These are phyloP conservation scores for Pythium aristosporum DNA, from an alignment of 352 stramenopile genomes.

Conservation along the genomic window DNA sequence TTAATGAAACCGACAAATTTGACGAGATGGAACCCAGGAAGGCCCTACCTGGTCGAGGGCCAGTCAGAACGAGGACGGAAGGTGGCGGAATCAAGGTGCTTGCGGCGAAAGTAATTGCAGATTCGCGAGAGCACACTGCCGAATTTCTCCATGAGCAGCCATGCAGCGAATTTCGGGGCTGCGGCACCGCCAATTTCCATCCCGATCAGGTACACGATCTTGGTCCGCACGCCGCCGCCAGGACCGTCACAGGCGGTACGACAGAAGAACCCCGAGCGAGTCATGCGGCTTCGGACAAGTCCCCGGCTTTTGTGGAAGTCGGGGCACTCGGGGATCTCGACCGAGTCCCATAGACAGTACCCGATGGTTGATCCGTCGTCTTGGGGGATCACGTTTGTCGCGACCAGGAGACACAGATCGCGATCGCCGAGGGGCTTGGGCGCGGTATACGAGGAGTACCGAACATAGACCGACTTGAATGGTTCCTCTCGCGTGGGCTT, in stretches of 20 bases:
- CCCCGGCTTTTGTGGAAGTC: slow-evolving; percentile 22
- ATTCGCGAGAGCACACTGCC: slow-evolving; percentile 41
- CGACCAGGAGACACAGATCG: slow-evolving; percentile 47
- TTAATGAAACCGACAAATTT: not conserved
- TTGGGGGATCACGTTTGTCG: slow-evolving; percentile 26
- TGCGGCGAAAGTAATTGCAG: slow-evolving; percentile 49
- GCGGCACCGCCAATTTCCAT: slow-evolving; percentile 36
- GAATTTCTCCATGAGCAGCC: slow-evolving; percentile 48
- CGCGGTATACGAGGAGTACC: slow-evolving; percentile 35
- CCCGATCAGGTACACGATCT: slow-evolving; percentile 65
- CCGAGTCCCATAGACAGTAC: slow-evolving; percentile 65
- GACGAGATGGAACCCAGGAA: slow-evolving; percentile 17
- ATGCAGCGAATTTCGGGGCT: slow-evolving; percentile 32
- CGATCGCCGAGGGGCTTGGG: slow-evolving; percentile 36
- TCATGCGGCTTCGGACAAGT: slow-evolving; percentile 40
- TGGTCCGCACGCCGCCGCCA: slow-evolving; percentile 24
- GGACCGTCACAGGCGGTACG: slow-evolving; percentile 3
- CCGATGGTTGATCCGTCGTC: slow-evolving; percentile 49
- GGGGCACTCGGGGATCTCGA: slow-evolving; percentile 32
- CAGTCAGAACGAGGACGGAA: slow-evolving; percentile 56
- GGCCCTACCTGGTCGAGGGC: slow-evolving; percentile 26
- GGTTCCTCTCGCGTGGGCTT: slow-evolving; percentile 39
- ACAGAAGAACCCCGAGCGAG: slow-evolving; percentile 52
- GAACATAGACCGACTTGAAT: slow-evolving; percentile 34
- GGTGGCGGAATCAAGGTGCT: slow-evolving; percentile 42